Evolutionary conservation across 306 rosid species (phyloP).

Genomic region (Cicer bijugum): DNA sequence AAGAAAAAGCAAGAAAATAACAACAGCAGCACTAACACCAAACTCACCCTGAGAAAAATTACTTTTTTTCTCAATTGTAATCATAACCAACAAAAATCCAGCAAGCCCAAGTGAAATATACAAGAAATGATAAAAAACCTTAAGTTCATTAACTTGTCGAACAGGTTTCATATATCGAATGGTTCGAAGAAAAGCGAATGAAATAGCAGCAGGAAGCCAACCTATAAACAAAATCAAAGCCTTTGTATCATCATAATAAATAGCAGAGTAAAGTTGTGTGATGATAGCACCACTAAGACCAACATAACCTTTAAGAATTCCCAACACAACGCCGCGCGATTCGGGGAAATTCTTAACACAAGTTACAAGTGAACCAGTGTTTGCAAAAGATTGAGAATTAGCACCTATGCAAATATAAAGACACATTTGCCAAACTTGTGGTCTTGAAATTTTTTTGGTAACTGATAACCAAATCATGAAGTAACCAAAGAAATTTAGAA

Average conservation of each 20-base stretch:
- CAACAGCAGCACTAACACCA: slow-evolving; percentile 51
- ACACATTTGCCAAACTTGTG: slow-evolving; percentile 73
- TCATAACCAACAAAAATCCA: slow-evolving; percentile 61
- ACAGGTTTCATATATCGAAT: slow-evolving; percentile 53
- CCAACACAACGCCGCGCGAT: slow-evolving; percentile 66
- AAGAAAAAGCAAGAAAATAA: slow-evolving; percentile 58
- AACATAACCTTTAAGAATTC: slow-evolving; percentile 65
- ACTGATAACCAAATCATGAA: slow-evolving; percentile 83
- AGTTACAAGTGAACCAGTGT: slow-evolving; percentile 75
- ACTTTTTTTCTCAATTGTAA: slow-evolving; percentile 49
- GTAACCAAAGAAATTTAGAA: slow-evolving; percentile 70
- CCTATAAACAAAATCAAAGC: slow-evolving; percentile 62
- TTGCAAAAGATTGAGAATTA: slow-evolving; percentile 69
- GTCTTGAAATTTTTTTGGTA: slow-evolving; percentile 49
- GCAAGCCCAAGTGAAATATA: slow-evolving; percentile 74
- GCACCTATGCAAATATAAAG: slow-evolving; percentile 72
- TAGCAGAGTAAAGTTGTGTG: slow-evolving; percentile 65
- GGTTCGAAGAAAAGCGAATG: slow-evolving; percentile 58
- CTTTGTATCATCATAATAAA: slow-evolving; percentile 63
- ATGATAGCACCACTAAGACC: slow-evolving; percentile 82
- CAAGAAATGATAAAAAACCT: slow-evolving; percentile 64
- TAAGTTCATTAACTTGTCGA: slow-evolving; percentile 53
- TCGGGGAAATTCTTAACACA: slow-evolving; percentile 77
- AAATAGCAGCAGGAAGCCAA: slow-evolving; percentile 73
- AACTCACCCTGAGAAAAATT: slow-evolving; percentile 51